A percentile compares a stretch with the other conserved stretches of the same genome.
Conservation (phyloP, 140 eudicot genomes). For the Flaveria floridana region DNA sequence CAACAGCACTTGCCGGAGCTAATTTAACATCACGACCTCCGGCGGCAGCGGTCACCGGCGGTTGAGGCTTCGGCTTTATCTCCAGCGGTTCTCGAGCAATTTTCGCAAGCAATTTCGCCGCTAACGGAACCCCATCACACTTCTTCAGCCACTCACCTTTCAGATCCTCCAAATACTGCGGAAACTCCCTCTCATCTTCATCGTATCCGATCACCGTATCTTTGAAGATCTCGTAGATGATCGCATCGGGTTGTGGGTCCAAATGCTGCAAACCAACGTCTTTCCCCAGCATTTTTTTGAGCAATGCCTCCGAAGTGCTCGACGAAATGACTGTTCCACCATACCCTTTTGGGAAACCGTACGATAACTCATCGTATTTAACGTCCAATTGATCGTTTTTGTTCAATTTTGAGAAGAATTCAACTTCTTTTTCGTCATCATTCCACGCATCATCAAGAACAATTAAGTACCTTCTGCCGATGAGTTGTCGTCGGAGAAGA, state of each 20-base stretch:
- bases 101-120: constrained; percentile 48
- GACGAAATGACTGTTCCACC: constrained; percentile 53
- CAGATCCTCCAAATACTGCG: neutral
- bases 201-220: constrained; percentile 39
- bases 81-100: constrained; percentile 29
- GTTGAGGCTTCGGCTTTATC: neutral
- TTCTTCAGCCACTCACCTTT: constrained; percentile 31
- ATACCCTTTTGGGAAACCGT: constrained; percentile 51
- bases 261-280: constrained; percentile 36
- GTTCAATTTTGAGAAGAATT: constrained; percentile 23
- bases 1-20: too few species aligned
- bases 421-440: neutral
- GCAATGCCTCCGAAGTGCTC: constrained; percentile 33
- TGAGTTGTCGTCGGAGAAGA: constrained; percentile 42
- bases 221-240: constrained; percentile 34
- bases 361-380: constrained; percentile 28
- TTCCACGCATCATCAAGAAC: constrained; percentile 52
- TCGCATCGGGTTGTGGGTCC: constrained; percentile 27
- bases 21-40: neutral
- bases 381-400: neutral
- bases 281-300: constrained; percentile 47
- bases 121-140: constrained; percentile 54
- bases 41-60: neutral
- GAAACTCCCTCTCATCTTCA: constrained; percentile 20
- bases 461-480: constrained; percentile 45